Base-by-base conservation (phyloP, 1,139 yeast species). In the Chernovozyma sophiae-reginae region DNA sequence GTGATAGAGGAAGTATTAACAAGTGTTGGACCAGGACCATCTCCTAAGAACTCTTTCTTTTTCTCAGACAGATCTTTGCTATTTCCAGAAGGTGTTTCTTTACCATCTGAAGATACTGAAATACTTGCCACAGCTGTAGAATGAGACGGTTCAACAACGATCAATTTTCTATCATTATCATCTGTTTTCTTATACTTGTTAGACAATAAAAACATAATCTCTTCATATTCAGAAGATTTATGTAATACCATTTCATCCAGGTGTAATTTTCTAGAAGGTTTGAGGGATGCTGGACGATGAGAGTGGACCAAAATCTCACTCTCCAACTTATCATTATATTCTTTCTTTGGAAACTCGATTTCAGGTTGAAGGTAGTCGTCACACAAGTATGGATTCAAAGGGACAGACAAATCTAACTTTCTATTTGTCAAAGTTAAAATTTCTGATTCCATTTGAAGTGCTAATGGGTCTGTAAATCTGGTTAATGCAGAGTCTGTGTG, bases 161-260 rank as follows among this genome's bases (percentile, higher is more conserved):
- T 65, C 50, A 69, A 60, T 36, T 62, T 63, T 40, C 65, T 64
- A 25, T 65, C 73, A 4, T 60, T 47, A 37, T 68, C 72, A 36
- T 69, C 74, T 11, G 60, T 49, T 35, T 59, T 56, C 42, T 59
- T 66, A 47, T 64, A 62, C 43, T 66, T 69, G 47, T 62, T 65
- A 3, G 74, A 67, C 35, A 70, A 56, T 34, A 70, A 58, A 40
- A 69, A 60, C 97, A 92, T 90, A 53, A 89, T 70, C 55, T 86
- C 96, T 59, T 92, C 97, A 59, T 86, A 89, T 46, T 89, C 95
- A 2, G 90, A 80, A 26, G 86, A 82, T 50, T 85, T 85, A 52
- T 86, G 96, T 46, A 69, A 49, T 4, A 67, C 60, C 50, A 68
- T 51, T 48, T 67, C 73, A 40, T 70, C 76, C 44, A 65, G 72